Evolutionary conservation across 495 filamentous ascomycete species (phyloP).

Genomic region (Hyaloscypha variabilis): DNA sequence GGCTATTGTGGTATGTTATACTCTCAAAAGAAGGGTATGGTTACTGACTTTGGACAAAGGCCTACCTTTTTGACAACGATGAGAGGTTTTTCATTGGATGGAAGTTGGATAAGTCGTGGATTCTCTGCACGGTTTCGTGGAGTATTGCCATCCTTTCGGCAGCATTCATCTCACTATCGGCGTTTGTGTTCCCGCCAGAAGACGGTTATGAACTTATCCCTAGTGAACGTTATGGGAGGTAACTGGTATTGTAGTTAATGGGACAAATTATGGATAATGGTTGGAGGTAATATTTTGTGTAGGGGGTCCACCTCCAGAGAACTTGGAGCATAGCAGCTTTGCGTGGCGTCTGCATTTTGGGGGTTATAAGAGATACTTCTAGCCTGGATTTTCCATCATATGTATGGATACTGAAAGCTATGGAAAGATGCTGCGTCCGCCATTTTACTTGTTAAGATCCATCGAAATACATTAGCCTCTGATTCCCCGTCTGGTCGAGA

Average conservation of each 20-base stretch:
- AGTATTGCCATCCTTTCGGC: conserved; percentile 63
- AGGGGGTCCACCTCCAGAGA: background rate
- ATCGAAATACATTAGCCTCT: no score
- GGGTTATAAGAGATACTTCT: background rate
- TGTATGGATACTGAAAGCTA: no score
- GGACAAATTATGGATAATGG: background rate
- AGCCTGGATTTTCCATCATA: no score
- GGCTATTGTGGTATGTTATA: conserved; percentile 73
- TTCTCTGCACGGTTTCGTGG: conserved; percentile 77
- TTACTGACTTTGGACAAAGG: conserved; percentile 47
- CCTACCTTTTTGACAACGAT: conserved; percentile 83
- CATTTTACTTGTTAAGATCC: no score
- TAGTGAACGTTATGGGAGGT: conserved; percentile 26
- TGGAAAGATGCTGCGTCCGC: no score
- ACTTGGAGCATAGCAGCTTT: background rate
- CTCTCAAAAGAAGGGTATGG: background rate
- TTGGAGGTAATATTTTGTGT: background rate
- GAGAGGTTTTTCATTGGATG: conserved; percentile 86
- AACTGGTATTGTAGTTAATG: background rate
- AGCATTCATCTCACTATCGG: conserved; percentile 62
- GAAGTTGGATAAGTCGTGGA: conserved; percentile 76
- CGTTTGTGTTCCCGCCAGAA: conserved; percentile 71
- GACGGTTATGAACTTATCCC: conserved; percentile 76
- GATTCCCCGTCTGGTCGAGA: background rate
- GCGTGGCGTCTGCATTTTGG: background rate